Conservation (phyloP, 306 rosid genomes). For the Dalbergia oliveri region DNA sequence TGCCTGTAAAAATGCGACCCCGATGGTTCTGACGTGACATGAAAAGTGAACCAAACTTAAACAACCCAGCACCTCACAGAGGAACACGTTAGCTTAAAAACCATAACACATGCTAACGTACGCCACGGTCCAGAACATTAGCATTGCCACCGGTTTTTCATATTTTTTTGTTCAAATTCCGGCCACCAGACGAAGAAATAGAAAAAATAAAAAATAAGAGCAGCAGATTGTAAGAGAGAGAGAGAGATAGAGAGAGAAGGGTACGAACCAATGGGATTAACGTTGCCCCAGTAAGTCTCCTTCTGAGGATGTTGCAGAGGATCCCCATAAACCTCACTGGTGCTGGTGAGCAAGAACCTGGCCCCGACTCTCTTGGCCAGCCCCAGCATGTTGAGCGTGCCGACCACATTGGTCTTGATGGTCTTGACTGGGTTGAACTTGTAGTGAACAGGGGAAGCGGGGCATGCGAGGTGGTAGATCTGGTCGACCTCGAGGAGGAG, state of each 20-base stretch:
- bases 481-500: constrained; percentile 92
- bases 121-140: too few species aligned
- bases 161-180: too few species aligned
- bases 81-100: too few species aligned
- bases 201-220: too few species aligned
- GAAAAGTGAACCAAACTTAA: too few species aligned
- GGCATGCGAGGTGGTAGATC: constrained; percentile 99
- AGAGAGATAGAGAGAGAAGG: neutral
- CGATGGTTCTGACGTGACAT: too few species aligned
- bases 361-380: constrained; percentile 93
- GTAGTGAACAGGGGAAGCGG: constrained; percentile 97
- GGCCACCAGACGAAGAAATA: too few species aligned
- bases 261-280: constrained; percentile 89
- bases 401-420: constrained; percentile 97
- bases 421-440: constrained; percentile 99
- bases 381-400: constrained; percentile 96
- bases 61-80: too few species aligned
- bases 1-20: neutral
- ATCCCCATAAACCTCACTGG: constrained; percentile 98
- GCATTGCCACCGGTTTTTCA: too few species aligned
- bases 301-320: constrained; percentile 98
- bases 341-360: constrained; percentile 87
- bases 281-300: constrained; percentile 99
- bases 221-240: too few species aligned
- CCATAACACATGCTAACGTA: too few species aligned